Base-by-base conservation (phyloP, 176 grass and related monocot species). In the Rhynchospora tenuis region DNA sequence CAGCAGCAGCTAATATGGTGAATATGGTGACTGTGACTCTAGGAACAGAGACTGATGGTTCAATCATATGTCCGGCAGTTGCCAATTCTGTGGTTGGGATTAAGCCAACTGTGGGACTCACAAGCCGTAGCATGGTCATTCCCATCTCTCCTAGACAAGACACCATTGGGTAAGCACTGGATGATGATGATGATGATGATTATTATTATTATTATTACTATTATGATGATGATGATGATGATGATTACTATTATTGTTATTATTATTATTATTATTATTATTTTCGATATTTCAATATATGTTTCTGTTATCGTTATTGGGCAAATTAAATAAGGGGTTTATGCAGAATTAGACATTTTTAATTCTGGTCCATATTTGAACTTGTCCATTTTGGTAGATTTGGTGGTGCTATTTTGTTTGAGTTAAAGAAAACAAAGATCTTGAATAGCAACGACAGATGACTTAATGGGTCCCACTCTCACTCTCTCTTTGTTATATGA, bases 51-150 rank as follows among this genome's bases (percentile, higher is more conserved):
- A 97, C 93, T 0, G 87, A 91, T 22, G 91, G 90, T 16, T 97
- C 93, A 1, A 93, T 97, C 56, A 86, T 96, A 0, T 97, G 91
- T 55, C 91, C 93, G 0, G 59, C 93, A 0, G 65, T 87, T 42
- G 10, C 45, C 0, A 91, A 93, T 12, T 96, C 91, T 0, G 93
- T 93, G 22, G 91, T 91, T 1, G 93, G 91, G 2, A 93, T 97
- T 59, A 97, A 93, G 24, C 91, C 93, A 0, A 97, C 93, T 1
- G 83, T 97, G 1, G 93, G 93, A 19, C 59, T 97, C 42, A 97
- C 93, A n/a, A 97, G 91, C 87, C 87, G 90, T 2, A 82, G 90
- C 0, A 88, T 88, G 19, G 85, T 93, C 51, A 73, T 96, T 31
- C 88, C 90, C 5, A 38, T 93, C 74, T 86, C 90, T 9, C 80